Evolutionary conservation across 2,329 filamentous ascomycete species (phyloP).

Genomic region (Monosporascus cannonballus): DNA sequence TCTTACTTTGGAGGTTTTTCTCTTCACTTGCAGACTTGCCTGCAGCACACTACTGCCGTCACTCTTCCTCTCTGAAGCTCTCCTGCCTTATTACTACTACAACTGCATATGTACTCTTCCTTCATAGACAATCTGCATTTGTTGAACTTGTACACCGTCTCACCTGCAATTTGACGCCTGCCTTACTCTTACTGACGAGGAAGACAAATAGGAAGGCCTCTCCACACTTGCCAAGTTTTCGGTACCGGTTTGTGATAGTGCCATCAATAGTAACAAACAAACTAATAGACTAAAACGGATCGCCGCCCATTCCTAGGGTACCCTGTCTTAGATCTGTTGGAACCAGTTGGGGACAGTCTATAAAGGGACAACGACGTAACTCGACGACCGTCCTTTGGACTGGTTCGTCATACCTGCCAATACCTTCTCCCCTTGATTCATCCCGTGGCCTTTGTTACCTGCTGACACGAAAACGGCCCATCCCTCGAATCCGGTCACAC

Average conservation of each 20-base stretch:
- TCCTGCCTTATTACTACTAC: neutral
- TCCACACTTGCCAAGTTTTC: neutral
- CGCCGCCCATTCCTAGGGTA: neutral
- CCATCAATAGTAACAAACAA: neutral
- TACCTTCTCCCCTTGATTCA: neutral
- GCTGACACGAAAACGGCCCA: neutral
- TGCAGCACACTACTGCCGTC: neutral
- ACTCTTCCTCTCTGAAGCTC: neutral
- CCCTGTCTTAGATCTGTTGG: neutral
- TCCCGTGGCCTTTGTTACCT: neutral
- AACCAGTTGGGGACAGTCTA: neutral
- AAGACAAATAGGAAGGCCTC: neutral
- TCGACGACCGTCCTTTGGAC: neutral
- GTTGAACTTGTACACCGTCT: no score
- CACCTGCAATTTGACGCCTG: neutral
- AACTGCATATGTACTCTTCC: neutral
- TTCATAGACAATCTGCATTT: no score
- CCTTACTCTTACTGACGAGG: neutral
- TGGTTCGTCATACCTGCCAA: neutral
- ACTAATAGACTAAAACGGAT: neutral
- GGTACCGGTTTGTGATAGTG: neutral
- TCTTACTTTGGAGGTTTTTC: neutral
- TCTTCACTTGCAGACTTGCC: neutral
- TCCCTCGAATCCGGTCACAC: neutral
- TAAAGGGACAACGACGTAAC: neutral